phyloP scores from a whole-genome alignment of 257 asterid genomes.

The Cordia subcordata region DNA sequence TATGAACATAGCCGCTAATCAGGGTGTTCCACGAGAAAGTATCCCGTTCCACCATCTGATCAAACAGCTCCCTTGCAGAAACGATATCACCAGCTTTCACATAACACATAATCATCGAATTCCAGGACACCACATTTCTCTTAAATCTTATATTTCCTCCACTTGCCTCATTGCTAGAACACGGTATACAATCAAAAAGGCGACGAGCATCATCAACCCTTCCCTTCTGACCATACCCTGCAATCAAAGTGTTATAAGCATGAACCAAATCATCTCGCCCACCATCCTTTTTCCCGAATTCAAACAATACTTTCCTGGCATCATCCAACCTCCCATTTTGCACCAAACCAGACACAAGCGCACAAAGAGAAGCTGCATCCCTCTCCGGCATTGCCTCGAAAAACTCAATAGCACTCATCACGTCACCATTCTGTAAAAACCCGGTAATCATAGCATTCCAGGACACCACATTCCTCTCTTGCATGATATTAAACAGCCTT shows the following conservation, averaged over 20 bases:
- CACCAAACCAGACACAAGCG: slow-evolving; percentile 65
- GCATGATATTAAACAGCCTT: slow-evolving; percentile 46
- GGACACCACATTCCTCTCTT: slow-evolving; percentile 62
- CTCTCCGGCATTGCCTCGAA: slow-evolving; percentile 59
- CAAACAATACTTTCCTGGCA: slow-evolving; percentile 47
- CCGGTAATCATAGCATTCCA: slow-evolving; percentile 85
- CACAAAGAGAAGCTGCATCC: slow-evolving; percentile 64
- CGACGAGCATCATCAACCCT: slow-evolving; percentile 57
- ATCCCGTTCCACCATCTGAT: slow-evolving; percentile 59
- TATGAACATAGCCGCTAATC: slow-evolving; percentile 64
- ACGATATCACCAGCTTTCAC: slow-evolving; percentile 54
- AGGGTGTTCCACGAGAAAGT: slow-evolving; percentile 71
- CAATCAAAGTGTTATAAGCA: slow-evolving; percentile 83
- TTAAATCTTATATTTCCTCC: slow-evolving; percentile 24
- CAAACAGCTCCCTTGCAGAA: slow-evolving; percentile 62
- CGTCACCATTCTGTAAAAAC: slow-evolving; percentile 53
- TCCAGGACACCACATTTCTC: slow-evolving; percentile 71
- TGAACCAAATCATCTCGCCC: slow-evolving; percentile 36
- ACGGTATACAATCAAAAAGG: slow-evolving; percentile 55
- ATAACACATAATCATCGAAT: slow-evolving; percentile 83
- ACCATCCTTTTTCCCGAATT: slow-evolving; percentile 24
- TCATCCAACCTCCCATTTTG: slow-evolving; percentile 49
- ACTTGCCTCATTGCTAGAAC: slow-evolving; percentile 4
- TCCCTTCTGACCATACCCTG: slow-evolving; percentile 77
- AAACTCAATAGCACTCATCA: slow-evolving; percentile 45